Conservation (phyloP, 2,329 filamentous ascomycete genomes). For the Pseudocercospora fuligena region DNA sequence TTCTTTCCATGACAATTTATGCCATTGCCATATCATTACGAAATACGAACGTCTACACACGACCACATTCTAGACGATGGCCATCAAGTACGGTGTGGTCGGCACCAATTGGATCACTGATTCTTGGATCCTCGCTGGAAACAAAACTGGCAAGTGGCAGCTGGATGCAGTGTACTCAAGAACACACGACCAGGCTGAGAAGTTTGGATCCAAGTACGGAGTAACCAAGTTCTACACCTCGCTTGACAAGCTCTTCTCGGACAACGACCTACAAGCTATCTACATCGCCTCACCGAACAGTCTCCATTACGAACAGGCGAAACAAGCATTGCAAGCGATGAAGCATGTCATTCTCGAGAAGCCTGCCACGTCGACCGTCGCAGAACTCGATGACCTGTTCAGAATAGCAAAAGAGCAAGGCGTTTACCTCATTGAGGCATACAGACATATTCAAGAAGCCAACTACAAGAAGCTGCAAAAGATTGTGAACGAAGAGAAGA, state of each 20-base stretch:
- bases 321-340: constrained; percentile 47
- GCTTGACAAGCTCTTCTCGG: constrained; percentile 45
- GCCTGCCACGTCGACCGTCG: constrained; percentile 50
- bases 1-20: not conserved
- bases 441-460: constrained; percentile 55
- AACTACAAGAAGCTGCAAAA: constrained; percentile 53
- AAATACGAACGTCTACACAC: not conserved
- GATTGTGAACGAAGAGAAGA: constrained; percentile 41
- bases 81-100: constrained; percentile 52
- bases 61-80: constrained; percentile 8
- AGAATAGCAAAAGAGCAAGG: constrained; percentile 46
- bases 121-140: constrained; percentile 51
- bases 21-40: not conserved
- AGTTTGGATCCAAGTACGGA: constrained; percentile 50
- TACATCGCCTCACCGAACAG: constrained; percentile 58
- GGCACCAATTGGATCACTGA: constrained; percentile 58
- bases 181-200: constrained; percentile 47
- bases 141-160: constrained; percentile 50
- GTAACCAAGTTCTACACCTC: constrained; percentile 46
- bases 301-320: constrained; percentile 53
- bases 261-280: constrained; percentile 47
- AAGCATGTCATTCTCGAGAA: constrained; percentile 59
- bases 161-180: constrained; percentile 55
- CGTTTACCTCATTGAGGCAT: constrained; percentile 55
- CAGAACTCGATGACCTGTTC: constrained; percentile 52